Base-by-base conservation (phyloP, 331 rosid species). In the Rosa hybrid region DNA sequence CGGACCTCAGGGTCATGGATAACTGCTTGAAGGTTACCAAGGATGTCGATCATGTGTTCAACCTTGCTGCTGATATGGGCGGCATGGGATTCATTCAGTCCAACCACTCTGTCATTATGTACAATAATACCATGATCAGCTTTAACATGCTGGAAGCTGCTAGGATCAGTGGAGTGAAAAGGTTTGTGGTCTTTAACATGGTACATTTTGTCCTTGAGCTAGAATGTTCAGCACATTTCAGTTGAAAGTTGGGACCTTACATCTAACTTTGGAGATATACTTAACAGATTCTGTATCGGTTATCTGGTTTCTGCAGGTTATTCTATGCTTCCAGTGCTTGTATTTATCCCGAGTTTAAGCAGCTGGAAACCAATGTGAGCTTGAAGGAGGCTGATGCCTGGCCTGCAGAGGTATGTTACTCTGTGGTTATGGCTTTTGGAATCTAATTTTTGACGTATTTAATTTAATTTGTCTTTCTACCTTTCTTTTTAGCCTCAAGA, bases 71-170 rank as follows among this genome's bases (percentile, higher is more conserved):
- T 78, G 99, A 96, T 79, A 96, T 96, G 99, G 99, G 99, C 71
- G 99, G 99, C 7, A 96, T 96, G 99, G 99, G 99, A 44, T 96
- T 96, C 83, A 96, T 96, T 83, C 99, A 96, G 82, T 96, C 99
- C 82, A 96, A 96, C 67, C 99, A 96, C 86, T 96, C 99, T 8
- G 99, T 96, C 78, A 96, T 96, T 56, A 88, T 96, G 92, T 96
- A 96, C 76, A 96, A 93, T 82, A 96, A 96, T 85, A 93, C 99
- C 49, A 96, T 93, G 99, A 96, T 96, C 73, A 96, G 99, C 85
- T 93, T 96, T 87, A 96, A 96, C 85, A 93, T 96, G 95, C 90
- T 96, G 59, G 99, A 96, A 84, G 99, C 98, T 68, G 86, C 90
- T 41, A 88, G 99, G 88, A 93, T 96, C 83, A 93, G 81, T 74